phyloP scores from a whole-genome alignment of 441 rosid species.

The Brassica hybrid region DNA sequence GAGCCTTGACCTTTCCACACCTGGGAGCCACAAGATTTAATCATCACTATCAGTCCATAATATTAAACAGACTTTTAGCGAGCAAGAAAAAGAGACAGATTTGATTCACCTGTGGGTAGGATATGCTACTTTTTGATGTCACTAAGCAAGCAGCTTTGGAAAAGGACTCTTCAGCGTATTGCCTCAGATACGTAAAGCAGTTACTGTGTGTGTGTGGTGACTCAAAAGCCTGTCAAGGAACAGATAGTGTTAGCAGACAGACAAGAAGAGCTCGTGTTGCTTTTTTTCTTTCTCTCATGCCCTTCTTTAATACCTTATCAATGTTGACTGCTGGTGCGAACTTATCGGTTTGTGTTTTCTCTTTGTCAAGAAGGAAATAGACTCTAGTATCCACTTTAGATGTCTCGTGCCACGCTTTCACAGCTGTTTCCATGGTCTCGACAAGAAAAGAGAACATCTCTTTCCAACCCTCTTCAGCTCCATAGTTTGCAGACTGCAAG shows the following conservation, averaged over 20 bases:
- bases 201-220: slow-evolving; percentile 88
- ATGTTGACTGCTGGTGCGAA: slow-evolving; percentile 87
- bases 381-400: slow-evolving; percentile 84
- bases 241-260: neutral
- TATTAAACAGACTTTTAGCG: slow-evolving; percentile 9
- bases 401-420: slow-evolving; percentile 85
- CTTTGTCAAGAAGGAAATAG: slow-evolving; percentile 77
- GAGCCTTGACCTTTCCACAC: slow-evolving; percentile 99
- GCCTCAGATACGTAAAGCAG: slow-evolving; percentile 89
- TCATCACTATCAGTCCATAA: slow-evolving; percentile 11
- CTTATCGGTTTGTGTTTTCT: slow-evolving; percentile 80
- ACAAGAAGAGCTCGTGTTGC: neutral
- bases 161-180: slow-evolving; percentile 84
- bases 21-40: slow-evolving; percentile 46
- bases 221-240: slow-evolving; percentile 79
- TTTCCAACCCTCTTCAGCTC: slow-evolving; percentile 61
- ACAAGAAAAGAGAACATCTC: slow-evolving; percentile 69
- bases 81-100: neutral
- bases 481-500: slow-evolving; percentile 69
- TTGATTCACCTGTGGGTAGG: slow-evolving; percentile 84
- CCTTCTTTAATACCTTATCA: slow-evolving; percentile 64
- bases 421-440: slow-evolving; percentile 81
- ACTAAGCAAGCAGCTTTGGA: slow-evolving; percentile 91
- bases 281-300: neutral
- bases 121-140: slow-evolving; percentile 75